A percentile compares a stretch with the other conserved stretches of the same genome.
Conservation (phyloP, 2,329 filamentous ascomycete genomes). For the Mariannaea sp. region DNA sequence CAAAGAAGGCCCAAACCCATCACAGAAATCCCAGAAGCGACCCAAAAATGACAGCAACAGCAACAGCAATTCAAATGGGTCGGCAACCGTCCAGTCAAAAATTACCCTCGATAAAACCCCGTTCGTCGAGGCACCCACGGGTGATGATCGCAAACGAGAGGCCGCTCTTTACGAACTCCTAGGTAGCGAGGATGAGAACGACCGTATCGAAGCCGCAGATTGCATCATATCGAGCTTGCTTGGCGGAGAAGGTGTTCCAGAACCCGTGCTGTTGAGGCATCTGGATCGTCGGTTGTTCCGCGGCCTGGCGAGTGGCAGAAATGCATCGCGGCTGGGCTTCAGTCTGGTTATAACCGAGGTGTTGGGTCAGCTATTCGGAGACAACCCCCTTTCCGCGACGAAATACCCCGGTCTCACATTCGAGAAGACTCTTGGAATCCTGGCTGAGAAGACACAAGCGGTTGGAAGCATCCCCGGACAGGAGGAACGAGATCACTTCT, state of each 20-base stretch:
- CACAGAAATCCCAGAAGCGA: slow-evolving; percentile 24
- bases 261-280: slow-evolving; percentile 61
- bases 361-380: slow-evolving; percentile 69
- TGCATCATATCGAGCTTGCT: slow-evolving; percentile 62
- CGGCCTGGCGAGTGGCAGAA: slow-evolving; percentile 86
- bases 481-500: slow-evolving; percentile 83
- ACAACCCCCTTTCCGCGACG: slow-evolving; percentile 48
- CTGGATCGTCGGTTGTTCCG: slow-evolving; percentile 75
- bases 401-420: slow-evolving; percentile 61
- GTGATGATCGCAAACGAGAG: slow-evolving; percentile 62
- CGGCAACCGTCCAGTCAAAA: slow-evolving; percentile 31
- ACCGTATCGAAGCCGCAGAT: slow-evolving; percentile 63
- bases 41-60: slow-evolving; percentile 39
- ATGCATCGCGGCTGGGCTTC: slow-evolving; percentile 86
- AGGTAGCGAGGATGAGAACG: slow-evolving; percentile 60
- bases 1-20: slow-evolving; percentile 39
- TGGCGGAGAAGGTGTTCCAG: slow-evolving; percentile 53
- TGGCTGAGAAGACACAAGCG: slow-evolving; percentile 60
- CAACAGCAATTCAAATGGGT: slow-evolving; percentile 28
- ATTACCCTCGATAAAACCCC: slow-evolving; percentile 42
- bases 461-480: slow-evolving; percentile 63
- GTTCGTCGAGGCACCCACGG: slow-evolving; percentile 58
- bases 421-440: slow-evolving; percentile 56
- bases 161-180: slow-evolving; percentile 65
- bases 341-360: slow-evolving; percentile 87